Evolutionary conservation across 2,329 filamentous ascomycete species (phyloP).

Genomic region (Fusarium sp.): DNA sequence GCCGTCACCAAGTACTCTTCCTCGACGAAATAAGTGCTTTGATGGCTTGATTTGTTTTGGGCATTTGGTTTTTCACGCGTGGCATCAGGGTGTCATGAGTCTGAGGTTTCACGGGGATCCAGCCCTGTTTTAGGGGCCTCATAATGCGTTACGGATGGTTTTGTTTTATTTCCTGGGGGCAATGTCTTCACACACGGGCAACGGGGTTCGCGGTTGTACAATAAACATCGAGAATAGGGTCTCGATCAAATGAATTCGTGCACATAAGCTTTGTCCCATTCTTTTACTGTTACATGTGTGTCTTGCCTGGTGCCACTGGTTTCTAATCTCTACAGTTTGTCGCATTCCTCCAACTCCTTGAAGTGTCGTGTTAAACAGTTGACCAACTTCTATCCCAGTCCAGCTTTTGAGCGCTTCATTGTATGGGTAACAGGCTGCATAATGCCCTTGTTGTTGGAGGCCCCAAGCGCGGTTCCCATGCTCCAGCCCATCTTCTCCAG

Average conservation of each 20-base stretch:
- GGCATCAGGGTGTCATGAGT: constrained; percentile 69
- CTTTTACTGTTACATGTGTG: background rate
- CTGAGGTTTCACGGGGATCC: constrained; percentile 57
- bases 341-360: background rate
- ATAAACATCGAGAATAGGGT: constrained; percentile 72
- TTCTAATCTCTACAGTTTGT: background rate
- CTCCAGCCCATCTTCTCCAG: constrained; percentile 98
- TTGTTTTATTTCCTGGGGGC: constrained; percentile 71
- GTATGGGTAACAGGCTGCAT: constrained; percentile 85
- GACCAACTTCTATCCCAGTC: constrained; percentile 67
- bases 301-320: background rate
- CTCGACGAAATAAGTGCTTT: constrained; percentile 88
- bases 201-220: constrained; percentile 79
- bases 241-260: constrained; percentile 70
- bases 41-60: constrained; percentile 68
- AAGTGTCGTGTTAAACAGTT: background rate
- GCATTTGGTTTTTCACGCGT: constrained; percentile 61
- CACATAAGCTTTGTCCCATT: constrained; percentile 57
- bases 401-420: constrained; percentile 86
- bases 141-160: constrained; percentile 81
- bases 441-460: constrained; percentile 86
- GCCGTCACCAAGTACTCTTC: constrained; percentile 99
- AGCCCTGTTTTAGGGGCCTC: constrained; percentile 57
- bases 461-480: constrained; percentile 83
- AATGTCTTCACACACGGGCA: constrained; percentile 74